Percentiles rank a stretch among this genome's conserved stretches.
phyloP scores from a whole-genome alignment of 2,329 filamentous ascomycete species.

The Xylaria sp. region DNA sequence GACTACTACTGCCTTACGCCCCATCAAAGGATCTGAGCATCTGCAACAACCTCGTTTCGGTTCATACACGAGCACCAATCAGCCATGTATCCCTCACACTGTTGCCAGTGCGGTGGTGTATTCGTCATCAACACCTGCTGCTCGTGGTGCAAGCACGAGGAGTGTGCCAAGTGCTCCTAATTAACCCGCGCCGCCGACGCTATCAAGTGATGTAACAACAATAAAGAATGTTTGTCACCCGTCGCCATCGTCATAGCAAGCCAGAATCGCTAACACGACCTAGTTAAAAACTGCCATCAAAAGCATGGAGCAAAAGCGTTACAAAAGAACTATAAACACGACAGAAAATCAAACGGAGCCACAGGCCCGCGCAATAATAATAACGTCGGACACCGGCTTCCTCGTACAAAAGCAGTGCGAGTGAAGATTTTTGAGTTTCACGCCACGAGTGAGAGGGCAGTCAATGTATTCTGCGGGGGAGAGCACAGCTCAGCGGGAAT shows the following conservation, averaged over 20 bases:
- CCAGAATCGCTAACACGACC: neutral
- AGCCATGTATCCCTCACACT: conserved; percentile 47
- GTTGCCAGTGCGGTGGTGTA: conserved; percentile 49
- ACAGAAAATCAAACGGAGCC: neutral
- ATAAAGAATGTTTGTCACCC: conserved; percentile 4
- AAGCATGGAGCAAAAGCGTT: neutral
- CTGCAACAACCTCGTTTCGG: neutral
- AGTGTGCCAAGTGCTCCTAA: conserved; percentile 45
- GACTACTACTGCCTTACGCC: neutral
- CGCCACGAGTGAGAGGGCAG: neutral
- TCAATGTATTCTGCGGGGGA: conserved; percentile 2
- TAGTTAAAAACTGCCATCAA: neutral
- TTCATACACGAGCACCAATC: conserved; percentile 8
- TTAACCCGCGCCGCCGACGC: neutral
- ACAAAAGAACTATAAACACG: neutral
- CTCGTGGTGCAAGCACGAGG: conserved; percentile 49
- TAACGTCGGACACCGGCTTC: neutral
- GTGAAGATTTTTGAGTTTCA: neutral
- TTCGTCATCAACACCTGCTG: conserved; percentile 49
- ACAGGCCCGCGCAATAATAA: neutral
- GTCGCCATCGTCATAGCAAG: neutral
- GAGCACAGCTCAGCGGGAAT: neutral
- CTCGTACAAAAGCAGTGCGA: neutral
- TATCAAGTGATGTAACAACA: neutral
- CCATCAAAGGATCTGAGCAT: conserved; percentile 3